phyloP scores from a whole-genome alignment of 352 stramenopile species.

The Salisapilia sapeloensis region DNA sequence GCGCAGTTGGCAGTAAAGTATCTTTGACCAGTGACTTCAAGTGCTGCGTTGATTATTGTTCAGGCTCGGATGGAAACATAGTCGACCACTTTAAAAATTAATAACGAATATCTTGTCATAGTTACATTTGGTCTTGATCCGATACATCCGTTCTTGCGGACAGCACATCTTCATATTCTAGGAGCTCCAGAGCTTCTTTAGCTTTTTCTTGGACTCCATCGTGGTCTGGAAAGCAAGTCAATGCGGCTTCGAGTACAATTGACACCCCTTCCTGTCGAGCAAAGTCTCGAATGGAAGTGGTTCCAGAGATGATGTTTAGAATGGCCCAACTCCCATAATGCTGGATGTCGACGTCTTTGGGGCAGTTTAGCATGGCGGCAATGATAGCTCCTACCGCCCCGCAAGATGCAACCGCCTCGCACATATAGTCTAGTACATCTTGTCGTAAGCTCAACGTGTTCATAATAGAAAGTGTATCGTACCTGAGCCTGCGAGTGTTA shows the following conservation, averaged over 20 bases:
- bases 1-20: too few species aligned
- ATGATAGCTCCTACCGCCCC: constrained; percentile 49
- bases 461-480: constrained; percentile 1
- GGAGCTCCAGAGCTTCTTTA: constrained; percentile 35
- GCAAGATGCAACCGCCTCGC: constrained; percentile 31
- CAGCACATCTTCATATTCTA: constrained; percentile 7
- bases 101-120: constrained; percentile 1
- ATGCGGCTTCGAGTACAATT: constrained; percentile 64
- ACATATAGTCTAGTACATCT: constrained; percentile 31
- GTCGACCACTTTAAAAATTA: constrained; percentile 4
- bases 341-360: constrained; percentile 31
- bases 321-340: constrained; percentile 49
- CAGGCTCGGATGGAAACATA: too few species aligned
- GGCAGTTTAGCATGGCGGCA: constrained; percentile 61
- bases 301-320: constrained; percentile 47
- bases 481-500: constrained; percentile 69
- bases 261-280: constrained; percentile 45
- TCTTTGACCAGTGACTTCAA: constrained; percentile 1
- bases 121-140: not conserved
- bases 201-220: constrained; percentile 69
- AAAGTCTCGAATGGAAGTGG: constrained; percentile 27
- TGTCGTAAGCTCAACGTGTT: not conserved
- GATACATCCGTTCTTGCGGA: too few species aligned
- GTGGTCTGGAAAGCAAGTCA: constrained; percentile 70
- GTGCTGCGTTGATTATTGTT: too few species aligned